A percentile compares a stretch with the other conserved stretches of the same genome.
Evolutionary conservation across 192 early-diverging fungal species (phyloP).

Genomic region (Gryganskiella cystojenkinii): DNA sequence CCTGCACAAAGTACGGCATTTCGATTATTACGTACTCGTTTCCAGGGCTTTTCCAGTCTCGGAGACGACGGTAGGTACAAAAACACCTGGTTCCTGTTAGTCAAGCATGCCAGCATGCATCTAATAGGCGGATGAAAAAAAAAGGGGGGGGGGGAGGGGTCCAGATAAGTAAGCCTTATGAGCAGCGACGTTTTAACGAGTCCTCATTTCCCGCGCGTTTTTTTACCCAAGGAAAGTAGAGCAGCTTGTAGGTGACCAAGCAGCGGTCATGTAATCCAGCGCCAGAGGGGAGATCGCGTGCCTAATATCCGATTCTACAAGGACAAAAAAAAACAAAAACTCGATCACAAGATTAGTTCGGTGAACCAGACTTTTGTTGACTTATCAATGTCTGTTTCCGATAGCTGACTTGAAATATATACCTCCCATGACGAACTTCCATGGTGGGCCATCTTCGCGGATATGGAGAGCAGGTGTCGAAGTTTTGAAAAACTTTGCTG

Average conservation of each 20-base stretch:
- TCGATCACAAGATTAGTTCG: background rate
- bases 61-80: constrained; percentile 21
- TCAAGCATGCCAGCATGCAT: constrained; percentile 38
- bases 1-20: background rate
- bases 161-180: too few species aligned
- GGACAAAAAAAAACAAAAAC: background rate
- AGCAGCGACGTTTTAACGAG: background rate
- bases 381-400: too few species aligned
- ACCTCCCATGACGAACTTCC: constrained; percentile 20
- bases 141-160: too few species aligned
- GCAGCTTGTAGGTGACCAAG: constrained; percentile 48
- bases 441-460: constrained; percentile 17
- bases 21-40: constrained; percentile 11
- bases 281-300: constrained; percentile 10
- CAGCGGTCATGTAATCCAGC: constrained; percentile 15
- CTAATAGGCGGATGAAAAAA: too few species aligned
- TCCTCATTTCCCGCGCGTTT: too few species aligned
- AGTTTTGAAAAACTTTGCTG: constrained; percentile 13
- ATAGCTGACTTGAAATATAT: background rate
- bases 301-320: constrained; percentile 19
- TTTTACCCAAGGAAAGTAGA: constrained; percentile 25
- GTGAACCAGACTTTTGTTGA: background rate
- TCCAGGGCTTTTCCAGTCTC: constrained; percentile 18
- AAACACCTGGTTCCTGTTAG: constrained; percentile 28
- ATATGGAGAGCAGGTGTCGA: constrained; percentile 7